These are phyloP conservation scores for Cryptosporidium sp. DNA, from an alignment of 169 alveolate genomes.

Conservation along the genomic window DNA sequence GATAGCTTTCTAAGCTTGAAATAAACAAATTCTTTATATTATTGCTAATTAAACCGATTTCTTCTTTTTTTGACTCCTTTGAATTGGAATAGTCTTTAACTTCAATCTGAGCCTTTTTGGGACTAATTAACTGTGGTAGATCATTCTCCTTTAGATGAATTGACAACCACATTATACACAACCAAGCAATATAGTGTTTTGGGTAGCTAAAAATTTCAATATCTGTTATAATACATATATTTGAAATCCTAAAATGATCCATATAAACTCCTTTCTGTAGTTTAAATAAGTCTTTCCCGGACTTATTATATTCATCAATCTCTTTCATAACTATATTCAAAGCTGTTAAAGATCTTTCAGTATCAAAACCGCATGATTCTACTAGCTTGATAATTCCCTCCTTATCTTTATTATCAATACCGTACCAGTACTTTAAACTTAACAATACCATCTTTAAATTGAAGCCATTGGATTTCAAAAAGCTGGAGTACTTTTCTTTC, in stretches of 20 bases:
- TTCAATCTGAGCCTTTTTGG: constrained; percentile 66
- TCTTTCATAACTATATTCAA: constrained; percentile 24
- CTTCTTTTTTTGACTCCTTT: background rate
- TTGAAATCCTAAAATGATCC: constrained; percentile 2
- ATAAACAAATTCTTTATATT: constrained; percentile 2
- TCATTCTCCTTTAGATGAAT: constrained; percentile 49
- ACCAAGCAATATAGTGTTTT: constrained; percentile 45
- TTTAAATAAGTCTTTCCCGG: background rate
- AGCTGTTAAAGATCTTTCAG: constrained; percentile 27
- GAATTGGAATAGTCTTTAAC: constrained; percentile 16
- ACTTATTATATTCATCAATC: constrained; percentile 1
- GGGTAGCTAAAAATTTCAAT: constrained; percentile 15
- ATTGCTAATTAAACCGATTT: background rate
- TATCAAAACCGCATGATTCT: constrained; percentile 39
- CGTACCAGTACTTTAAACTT: constrained; percentile 21
- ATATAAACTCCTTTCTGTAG: constrained; percentile 13
- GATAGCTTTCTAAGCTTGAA: background rate
- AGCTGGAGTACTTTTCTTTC: background rate
- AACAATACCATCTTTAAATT: constrained; percentile 4
- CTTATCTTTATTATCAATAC: constrained; percentile 17
- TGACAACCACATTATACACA: constrained; percentile 66
- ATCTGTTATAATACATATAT: constrained; percentile 25
- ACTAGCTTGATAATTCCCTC: constrained; percentile 24
- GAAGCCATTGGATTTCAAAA: background rate
- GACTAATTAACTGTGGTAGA: constrained; percentile 31